Base-by-base conservation (phyloP, 257 asterid species). In the Solanum peruvianum region DNA sequence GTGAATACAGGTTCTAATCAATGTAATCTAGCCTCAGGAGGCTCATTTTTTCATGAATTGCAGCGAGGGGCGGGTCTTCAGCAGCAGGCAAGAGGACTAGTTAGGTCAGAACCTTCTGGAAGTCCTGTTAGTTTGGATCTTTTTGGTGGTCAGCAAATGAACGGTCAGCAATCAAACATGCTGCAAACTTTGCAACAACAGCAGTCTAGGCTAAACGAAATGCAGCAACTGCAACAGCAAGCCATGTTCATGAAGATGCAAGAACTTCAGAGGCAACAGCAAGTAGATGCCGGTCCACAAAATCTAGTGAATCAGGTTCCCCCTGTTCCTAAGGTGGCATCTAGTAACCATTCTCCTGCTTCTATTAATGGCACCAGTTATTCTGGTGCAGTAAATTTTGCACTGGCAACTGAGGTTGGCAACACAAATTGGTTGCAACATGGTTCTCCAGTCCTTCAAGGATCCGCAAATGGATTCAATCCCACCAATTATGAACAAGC, bases 121-220 rank as follows among this genome's bases (percentile, higher is more conserved):
- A 85, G 96, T 90, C 93, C 97, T 88, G 90, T 90, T 71, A 89
- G 97, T 92, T 95, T 95, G 89, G 98, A 95, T 92, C 95, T 97
- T 87, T 97, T 97, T 88, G 98, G 98, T 86, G 95, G 95, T 91
- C 98, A 93, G 86, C 98, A 93, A 94, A 94, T 93, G 95, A 90
- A 69, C 88, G 92, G 88, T 88, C 98, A 94, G 83, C 98, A 95
- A 84, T 83, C 94, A 82, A 91, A 92, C 90, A 88, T 91, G 93
- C 86, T 90, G 89, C 99, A 94, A 86, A 89, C 94, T 44, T 77
- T 95, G 88, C 98, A 93, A 91, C 94, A 82, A 18, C 99, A 96
- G 86, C 97, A 92, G 70, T 86, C 98, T 83, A 96, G 95, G 83
- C 70, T 89, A 29, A 91, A 85, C 76, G 95, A 96, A 86, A 91